Evolutionary conservation across 768 basidiomycete species (phyloP), one percentile per base, ranked within the genome.

Genomic region (Gelatoporia subvermispora): DNA sequence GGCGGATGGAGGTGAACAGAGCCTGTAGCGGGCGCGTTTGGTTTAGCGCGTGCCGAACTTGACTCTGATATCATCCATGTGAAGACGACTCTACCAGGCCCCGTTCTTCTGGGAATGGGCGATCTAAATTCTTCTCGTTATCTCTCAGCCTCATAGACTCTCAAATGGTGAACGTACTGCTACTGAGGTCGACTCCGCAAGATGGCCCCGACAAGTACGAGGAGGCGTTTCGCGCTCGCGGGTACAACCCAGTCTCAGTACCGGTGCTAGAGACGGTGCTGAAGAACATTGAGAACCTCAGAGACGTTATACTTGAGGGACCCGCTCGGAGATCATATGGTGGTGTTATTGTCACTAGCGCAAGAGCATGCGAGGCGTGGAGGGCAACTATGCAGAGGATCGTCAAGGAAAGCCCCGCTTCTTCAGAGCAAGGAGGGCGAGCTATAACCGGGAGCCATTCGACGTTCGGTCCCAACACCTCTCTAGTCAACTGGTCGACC

Each of bases 261-360:
- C 78, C 87, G 0, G 85, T 86, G 4, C 76, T 92, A 38, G 81
- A 89, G 61, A 89, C 89, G 0, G 65, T 71, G 7, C 64, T 78
- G 38, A 72, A 72, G 17, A 79, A 88, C 55, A 50, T 76, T 10
- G 60, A 70, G 0, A 41, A 49, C 11, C 72, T 94, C 11, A 59
- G 63, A 23, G 53, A 65, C 15, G 63, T 76, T 43, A 63, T 88
- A 16, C 44, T 54, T 1, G 36, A 49, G 7, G 78, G 76, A n/a
- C 0, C 73, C 77, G 2, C 25, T 39, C 1, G 44, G 20, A 2
- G 61, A 17, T 55, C 42, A 5, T 17, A 67, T 76, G 49, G 63
- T 7, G 91, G 85, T 4, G 84, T 91, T 5, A 75, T 93, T 41
- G 59, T 93, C 18, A 95, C 92, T 3, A 92, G 89, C 58, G 82